phyloP scores from a whole-genome alignment of 2,329 filamentous ascomycete species.

The Neofusicoccum ribis region DNA sequence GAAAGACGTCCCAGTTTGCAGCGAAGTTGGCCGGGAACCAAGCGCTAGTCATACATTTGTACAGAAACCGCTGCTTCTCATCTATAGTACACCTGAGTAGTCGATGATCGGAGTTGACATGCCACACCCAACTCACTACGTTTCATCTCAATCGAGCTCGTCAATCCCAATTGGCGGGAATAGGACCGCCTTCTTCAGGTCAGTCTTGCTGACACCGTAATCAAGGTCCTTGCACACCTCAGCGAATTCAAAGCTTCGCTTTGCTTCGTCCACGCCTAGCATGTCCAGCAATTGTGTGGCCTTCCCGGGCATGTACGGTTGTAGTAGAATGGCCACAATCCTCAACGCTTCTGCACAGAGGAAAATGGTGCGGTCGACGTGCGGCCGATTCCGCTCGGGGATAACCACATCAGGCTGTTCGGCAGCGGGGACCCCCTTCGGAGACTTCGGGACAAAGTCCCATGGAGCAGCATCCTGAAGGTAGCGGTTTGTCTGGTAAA shows the following conservation, averaged over 20 bases:
- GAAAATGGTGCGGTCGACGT: conserved; percentile 65
- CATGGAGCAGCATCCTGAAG: conserved; percentile 69
- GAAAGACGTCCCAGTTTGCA: too few relatives aligned
- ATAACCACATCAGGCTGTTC: not conserved
- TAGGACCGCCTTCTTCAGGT: conserved; percentile 47
- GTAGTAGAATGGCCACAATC: conserved; percentile 78
- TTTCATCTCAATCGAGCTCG: not conserved
- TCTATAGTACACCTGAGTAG: not conserved
- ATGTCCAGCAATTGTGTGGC: conserved; percentile 71
- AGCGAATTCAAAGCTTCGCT: conserved; percentile 65
- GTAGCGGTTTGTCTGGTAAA: conserved; percentile 64
- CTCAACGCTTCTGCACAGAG: conserved; percentile 74
- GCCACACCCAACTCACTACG: not conserved
- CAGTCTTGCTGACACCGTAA: conserved; percentile 61
- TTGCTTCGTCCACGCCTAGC: conserved; percentile 66
- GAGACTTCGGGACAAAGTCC: conserved; percentile 47
- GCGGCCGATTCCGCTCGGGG: conserved; percentile 18
- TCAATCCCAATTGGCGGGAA: conserved; percentile 45
- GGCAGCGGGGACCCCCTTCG: not conserved
- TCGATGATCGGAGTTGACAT: not conserved
- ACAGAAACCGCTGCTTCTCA: too few relatives aligned
- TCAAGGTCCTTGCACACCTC: conserved; percentile 62
- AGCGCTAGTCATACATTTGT: too few relatives aligned
- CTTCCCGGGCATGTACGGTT: conserved; percentile 87
- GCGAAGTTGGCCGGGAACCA: too few relatives aligned